Evolutionary conservation across 805 yeast genomes (phyloP), one percentile per base, ranked within the genome.

Genomic region (Nematodospora valgi): DNA sequence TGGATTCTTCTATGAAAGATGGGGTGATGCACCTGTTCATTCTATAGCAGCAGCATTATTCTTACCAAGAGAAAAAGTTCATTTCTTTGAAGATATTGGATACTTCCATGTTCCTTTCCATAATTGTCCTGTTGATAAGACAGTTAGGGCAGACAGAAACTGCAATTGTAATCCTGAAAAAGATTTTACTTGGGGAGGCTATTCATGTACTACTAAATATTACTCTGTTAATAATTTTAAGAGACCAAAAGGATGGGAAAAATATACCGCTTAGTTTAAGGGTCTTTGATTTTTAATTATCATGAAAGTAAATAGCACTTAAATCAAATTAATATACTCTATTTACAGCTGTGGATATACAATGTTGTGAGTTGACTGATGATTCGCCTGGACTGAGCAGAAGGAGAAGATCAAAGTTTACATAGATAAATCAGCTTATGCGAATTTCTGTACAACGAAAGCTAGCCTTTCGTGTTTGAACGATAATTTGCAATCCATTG

Each of bases 11-110:
- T 86, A 86, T 59, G 86, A 83, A 66, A 73, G 95, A 59, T 84
- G 94, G 95, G 94, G 95, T 50, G 95, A 86, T 59, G 95, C 93
- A 18, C 95, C 95, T 19, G 82, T 86, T 32, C 95, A 86, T 59
- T 82, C 93, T 9, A 79, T 86, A 50, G 95, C 91, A 23, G 95
- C 86, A 13, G 68, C 94, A 6, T 63, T 86, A 45, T 82, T 86
- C 65, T 54, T 85, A 59, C 78, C 82, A 37, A 76, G 74, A 57
- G 77, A 75, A 44, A 67, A 79, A 52, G 63, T 86, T 36, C 94
- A 87, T 53, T 57, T 82, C 70, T 88, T 88, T 56, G 82, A 77
- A 40, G 95, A 86, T 51, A 75, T 86, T 43, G 95, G 95, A 34
- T 86, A 87, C 61, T 83, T 55, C 65, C 96, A 86, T 56, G 80